Evolutionary conservation across 1,284 basidiomycete species (phyloP), one percentile per base, ranked within the genome.

Genomic region (Ganoderma multipileum): DNA sequence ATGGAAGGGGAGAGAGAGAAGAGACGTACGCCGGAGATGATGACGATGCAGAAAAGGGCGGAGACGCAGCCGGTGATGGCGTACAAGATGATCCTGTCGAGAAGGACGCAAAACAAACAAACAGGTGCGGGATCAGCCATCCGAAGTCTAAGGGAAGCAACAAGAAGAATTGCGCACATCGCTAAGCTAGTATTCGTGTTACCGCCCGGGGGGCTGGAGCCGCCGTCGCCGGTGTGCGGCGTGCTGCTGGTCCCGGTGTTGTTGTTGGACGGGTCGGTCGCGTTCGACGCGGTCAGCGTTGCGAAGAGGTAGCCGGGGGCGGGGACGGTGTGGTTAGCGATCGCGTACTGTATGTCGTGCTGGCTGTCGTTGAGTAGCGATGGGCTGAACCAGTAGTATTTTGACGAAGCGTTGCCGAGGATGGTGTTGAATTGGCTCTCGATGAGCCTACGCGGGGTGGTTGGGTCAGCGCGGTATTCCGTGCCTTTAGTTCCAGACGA

Each of bases 11-110:
- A 18, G 41, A 2, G 41, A 18, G 20, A 20, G n/a, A 41, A 30
- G 30, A 44, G 18, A 81, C 90, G 68, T 79, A 92, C 93, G 18
- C 95, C 95, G 38, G 92, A 91, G 23, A 94, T 81, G 72, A 97
- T 93, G 72, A 96, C 90, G 39, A 91, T 81, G 75, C 90, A 90
- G 79, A 97, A 94, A 33, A 96, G 82, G 16, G 89, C 89, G 44
- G 94, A 94, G 63, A 96, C 91, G 67, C 91, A 91, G 12, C 94
- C 95, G 0, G 94, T 95, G 69, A 96, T 94, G 5, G 90, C 89
- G 77, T 97, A 97, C 18, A 97, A 84, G 28, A 95, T 88, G 71
- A 96, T 94, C 94, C 92, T 93, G 55, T 16, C 12, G 7, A 36
- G 20, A 14, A 28, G 16, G n/a, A 54, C 18, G 18, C 20, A 18